Conservation (phyloP, 345 rosid species). For the Murraya paniculata region DNA sequence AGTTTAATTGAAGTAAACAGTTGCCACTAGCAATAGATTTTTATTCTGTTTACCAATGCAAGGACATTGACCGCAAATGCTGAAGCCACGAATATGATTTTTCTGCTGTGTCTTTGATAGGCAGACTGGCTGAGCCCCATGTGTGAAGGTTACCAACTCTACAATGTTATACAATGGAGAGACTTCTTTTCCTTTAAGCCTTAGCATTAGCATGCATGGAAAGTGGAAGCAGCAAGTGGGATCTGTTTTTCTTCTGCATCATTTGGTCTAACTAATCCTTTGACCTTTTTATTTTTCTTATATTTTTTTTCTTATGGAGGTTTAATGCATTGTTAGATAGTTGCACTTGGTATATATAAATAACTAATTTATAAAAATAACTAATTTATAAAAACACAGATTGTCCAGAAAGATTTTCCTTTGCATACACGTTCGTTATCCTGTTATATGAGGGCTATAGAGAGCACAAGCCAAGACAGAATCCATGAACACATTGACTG, state of each 20-base stretch:
- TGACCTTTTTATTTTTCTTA: constrained; percentile 18
- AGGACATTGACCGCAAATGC: neutral
- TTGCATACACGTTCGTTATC: neutral
- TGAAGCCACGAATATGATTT: neutral
- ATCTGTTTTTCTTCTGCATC: constrained; percentile 26
- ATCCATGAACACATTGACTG: constrained; percentile 41
- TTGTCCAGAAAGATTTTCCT: constrained; percentile 4
- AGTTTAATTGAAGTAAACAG: constrained; percentile 46
- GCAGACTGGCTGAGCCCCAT: constrained; percentile 28
- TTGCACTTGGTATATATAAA: constrained; percentile 12
- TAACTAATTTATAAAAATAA: constrained; percentile 5
- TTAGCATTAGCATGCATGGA: constrained; percentile 24
- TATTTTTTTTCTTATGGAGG: constrained; percentile 3
- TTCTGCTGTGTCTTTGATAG: constrained; percentile 30
- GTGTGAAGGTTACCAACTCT: constrained; percentile 29
- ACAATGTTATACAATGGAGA: constrained; percentile 15
- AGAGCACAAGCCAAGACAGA: constrained; percentile 17
- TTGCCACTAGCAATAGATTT: constrained; percentile 17
- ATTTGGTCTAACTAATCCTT: constrained; percentile 39
- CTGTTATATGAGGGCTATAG: constrained; percentile 13
- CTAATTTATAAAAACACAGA: constrained; percentile 3
- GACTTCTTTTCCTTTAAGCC: constrained; percentile 47
- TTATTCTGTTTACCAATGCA: neutral
- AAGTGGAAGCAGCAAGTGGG: constrained; percentile 14
- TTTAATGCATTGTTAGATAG: constrained; percentile 8